Evolutionary conservation across 768 basidiomycete species (phyloP), one percentile per base, ranked within the genome.

Genomic region (Lentinula aciculospora): DNA sequence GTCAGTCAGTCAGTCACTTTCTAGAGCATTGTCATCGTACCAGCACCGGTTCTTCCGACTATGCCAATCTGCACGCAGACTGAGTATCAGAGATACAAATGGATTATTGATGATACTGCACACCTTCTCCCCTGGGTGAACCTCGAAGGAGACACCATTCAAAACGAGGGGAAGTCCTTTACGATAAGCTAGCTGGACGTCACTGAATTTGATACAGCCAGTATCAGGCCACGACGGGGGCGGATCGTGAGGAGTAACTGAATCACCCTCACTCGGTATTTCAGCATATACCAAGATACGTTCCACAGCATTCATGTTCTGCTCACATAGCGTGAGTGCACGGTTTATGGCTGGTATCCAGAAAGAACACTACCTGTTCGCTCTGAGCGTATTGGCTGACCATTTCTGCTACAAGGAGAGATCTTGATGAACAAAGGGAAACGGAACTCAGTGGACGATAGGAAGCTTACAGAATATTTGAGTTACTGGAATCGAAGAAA

Each of bases 251-350:
- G 76, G 67, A 8, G 72, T 77, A 2, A 67, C 68, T 2, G 71
- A 54, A 15, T 66, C 72, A 12, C 82, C 84, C 66, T 90, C 89
- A 0, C 76, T 61, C 1, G 75, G 74, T 3, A 94, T 75, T 39
- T 85, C 77, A 10, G 80, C 76, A 69, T 89, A 92, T 53, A 86
- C 79, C 19, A 85, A 70, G 3, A 89, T 74, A 19, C 88, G 79
- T 64, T 89, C 88, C 7, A 86, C 85, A 0, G 84, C 81, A 62
- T 88, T 88, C 81, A 88, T 87, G 64, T 85, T 84, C 66, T 56
- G 29, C 23, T 32, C 1, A n/a, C n/a, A n/a, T 21, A 28, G 42
- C 8, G 44, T 56, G 25, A 29, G 27, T 19, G 27, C 37, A 17
- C 12, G 23, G n/a, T 28, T 28, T n/a, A 21, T 12, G 17, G 5